Conservation (phyloP, 164 flowering plant species). For the Cinnamomum chago region DNA sequence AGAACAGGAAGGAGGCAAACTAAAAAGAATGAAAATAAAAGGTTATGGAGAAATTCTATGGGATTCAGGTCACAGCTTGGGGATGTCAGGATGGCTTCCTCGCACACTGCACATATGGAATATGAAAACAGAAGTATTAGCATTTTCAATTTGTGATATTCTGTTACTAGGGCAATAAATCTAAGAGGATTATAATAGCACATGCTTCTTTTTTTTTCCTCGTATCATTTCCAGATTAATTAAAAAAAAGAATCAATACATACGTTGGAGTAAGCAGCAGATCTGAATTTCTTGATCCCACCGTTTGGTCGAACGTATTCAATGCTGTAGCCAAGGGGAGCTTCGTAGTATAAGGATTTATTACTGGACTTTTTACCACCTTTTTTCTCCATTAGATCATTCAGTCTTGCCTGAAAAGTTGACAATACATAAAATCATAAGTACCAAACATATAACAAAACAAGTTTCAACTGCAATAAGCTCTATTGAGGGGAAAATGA, state of each 20-base stretch:
- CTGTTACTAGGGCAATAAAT: no score
- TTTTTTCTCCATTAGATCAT: conserved; percentile 46
- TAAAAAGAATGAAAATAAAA: neutral
- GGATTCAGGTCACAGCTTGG: conserved; percentile 12
- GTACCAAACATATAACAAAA: neutral
- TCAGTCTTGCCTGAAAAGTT: conserved; percentile 23
- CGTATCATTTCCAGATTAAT: neutral
- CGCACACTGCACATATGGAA: conserved; percentile 56
- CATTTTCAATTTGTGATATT: neutral
- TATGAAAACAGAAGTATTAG: neutral
- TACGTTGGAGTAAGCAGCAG: conserved; percentile 49
- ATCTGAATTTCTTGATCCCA: conserved; percentile 43
- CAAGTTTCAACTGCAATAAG: neutral
- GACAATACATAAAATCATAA: neutral
- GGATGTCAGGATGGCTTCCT: conserved; percentile 82
- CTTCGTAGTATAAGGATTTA: conserved; percentile 33
- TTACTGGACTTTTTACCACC: conserved; percentile 36
- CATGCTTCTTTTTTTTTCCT: no score
- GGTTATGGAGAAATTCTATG: conserved; percentile 5
- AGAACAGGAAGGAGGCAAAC: conserved; percentile 4
- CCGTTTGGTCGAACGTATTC: conserved; percentile 44
- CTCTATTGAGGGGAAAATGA: no score
- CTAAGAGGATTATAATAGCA: no score
- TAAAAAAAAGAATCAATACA: neutral
- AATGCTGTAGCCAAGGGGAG: conserved; percentile 47